Evolutionary conservation across 495 filamentous ascomycete species (phyloP), one percentile per base, ranked within the genome.

Genomic region (Aspergillus ostianus): DNA sequence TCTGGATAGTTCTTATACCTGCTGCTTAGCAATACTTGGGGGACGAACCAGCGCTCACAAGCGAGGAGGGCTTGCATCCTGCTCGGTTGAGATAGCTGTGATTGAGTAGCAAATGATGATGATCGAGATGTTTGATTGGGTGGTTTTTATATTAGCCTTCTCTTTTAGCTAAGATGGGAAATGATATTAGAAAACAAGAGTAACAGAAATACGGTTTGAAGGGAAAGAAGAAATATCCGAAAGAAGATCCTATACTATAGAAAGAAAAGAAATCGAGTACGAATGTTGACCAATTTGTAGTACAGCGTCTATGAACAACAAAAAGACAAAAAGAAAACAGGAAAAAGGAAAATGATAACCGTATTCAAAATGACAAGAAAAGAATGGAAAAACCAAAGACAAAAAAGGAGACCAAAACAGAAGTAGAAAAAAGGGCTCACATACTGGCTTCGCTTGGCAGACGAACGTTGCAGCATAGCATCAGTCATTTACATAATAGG

Each of bases 401-500:
- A 20, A 15, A 45, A 32, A 55, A 51, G 51, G 17, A 32, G n/a
- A n/a, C 6, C 30, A 32, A 12, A 12, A 12, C 30, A 32, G 30
- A 32, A 7, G 30, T 8, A 32, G 30, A 32, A 32, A 32, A 32
- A n/a, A 36, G 51, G 29, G 27, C 15, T 21, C 52, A 19, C 32
- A 46, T 44, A 45, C n/a, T 30, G 29, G 15, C 36, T 32, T 36
- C n/a, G 32, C 17, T 17, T 21, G 45, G 52, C 32, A 17, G 27
- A 44, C 12, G 27, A 46, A 54, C 52, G 30, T 49, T 46, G 61
- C 60, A 62, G 21, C 57, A 51, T 55, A 57, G 44, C 51, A 53
- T 64, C 46, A 53, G 49, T 62, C 56, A 61, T 58, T 59, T 41
- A 60, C 51, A 45, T 63, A 55, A 53, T 56, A 23, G 21, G 21